Percentiles rank a stretch among this genome's conserved stretches.
Conservation (phyloP, 1,284 basidiomycete genomes). For the Moniliophthora roreri region DNA sequence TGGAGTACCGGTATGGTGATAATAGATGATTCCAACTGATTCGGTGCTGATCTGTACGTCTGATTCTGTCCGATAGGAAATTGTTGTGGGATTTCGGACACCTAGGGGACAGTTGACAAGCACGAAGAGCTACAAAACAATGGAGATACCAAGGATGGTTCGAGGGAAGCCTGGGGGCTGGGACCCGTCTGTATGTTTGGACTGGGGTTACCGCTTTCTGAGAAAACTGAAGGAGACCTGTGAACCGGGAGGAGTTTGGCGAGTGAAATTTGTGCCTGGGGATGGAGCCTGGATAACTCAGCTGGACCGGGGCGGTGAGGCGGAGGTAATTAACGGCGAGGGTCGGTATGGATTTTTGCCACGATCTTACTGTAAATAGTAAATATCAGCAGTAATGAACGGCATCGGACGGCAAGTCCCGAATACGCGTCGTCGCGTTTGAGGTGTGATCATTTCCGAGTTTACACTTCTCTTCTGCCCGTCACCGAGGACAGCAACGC, state of each 20-base stretch:
- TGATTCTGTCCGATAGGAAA: conserved; percentile 49
- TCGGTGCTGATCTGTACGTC: conserved; percentile 1
- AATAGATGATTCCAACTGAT: conserved; percentile 2
- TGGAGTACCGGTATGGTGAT: conserved; percentile 72
- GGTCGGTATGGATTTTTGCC: conserved; percentile 76
- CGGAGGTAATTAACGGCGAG: conserved; percentile 62
- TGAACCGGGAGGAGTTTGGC: conserved; percentile 51
- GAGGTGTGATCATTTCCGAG: conserved; percentile 6
- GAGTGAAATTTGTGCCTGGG: conserved; percentile 60
- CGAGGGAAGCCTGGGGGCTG: conserved; percentile 73
- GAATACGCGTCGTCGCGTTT: conserved; percentile 8
- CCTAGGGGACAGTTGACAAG: conserved; percentile 66
- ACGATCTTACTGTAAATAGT: background rate
- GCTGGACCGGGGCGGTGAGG: conserved; percentile 46
- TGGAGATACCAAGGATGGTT: conserved; percentile 72
- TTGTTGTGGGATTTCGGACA: conserved; percentile 92
- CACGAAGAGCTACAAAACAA: conserved; percentile 69
- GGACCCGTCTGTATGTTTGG: conserved; percentile 75
- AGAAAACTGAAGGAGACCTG: conserved; percentile 29
- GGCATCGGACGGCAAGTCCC: background rate
- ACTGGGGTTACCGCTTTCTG: conserved; percentile 72
- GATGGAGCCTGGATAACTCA: conserved; percentile 45
- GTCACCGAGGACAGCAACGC: conserved; percentile 23
- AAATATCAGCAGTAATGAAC: background rate
- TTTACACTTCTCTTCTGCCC: conserved; percentile 27